Base-by-base conservation (phyloP, 495 filamentous ascomycete species). In the Terfezia boudieri region DNA sequence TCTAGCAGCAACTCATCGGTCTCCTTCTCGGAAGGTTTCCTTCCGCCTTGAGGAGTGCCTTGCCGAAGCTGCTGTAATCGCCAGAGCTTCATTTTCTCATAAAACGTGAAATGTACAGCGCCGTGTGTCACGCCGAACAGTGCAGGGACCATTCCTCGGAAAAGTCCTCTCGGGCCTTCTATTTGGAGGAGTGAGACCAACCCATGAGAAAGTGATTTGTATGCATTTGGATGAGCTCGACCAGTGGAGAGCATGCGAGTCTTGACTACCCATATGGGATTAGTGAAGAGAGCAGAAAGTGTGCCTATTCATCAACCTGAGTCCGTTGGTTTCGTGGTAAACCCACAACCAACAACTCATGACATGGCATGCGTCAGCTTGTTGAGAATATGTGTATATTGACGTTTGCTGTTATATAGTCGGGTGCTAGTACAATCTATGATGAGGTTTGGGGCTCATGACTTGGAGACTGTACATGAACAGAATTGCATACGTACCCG, bases 191-290 rank as follows among this genome's bases (percentile, higher is more conserved):
- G 76, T 51, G 76, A 74, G 35, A 58, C 67, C 32, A 76, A 73
- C 51, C 90, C 90, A 53, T 79, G 70, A 52, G 69, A 69, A 66
- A 93, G 80, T 56, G 75, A 79, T n/a, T 75, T 69, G 68, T 96
- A 99, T 6, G 88, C 88, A 53, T 85, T 85, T 1, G 78, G 81
- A 23, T 76, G 72, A 43, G 71, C 67, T 50, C 75, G 74, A 60
- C 87, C 80, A 3, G 81, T 86, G 36, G 86, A 83, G 11, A 99
- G 71, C 89, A 99, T 96, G 52, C 90, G 84, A 3, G 90, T 99
- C 67, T 96, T 96, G 65, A 99, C 76, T 7, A 99, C 90, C 90
- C 90, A 99, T 63, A 99, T 82, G 5, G 90, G 90, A 64, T 99
- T 99, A 51, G 92, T 96, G 57, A 83, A 70, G 26, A 87, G 64